Base-by-base conservation (phyloP, 495 filamentous ascomycete genomes). In the Pseudotulostoma volvatum region DNA sequence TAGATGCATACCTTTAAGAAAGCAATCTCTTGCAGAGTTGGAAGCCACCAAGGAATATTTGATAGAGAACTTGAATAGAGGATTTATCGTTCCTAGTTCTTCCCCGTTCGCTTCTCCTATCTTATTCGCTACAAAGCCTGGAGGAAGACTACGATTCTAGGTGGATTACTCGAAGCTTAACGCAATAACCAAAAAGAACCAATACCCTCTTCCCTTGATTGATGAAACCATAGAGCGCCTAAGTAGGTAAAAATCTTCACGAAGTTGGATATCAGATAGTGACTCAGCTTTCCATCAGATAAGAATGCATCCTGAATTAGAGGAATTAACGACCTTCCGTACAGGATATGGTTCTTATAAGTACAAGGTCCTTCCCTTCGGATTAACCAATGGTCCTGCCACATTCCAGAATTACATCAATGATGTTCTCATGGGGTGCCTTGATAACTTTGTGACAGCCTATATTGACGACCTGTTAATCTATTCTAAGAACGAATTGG, bases 141-240 rank as follows among this genome's bases (percentile, higher is more conserved):
- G 51, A 14, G 53, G 56, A 4, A 42, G 42, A 0, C 30, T 69
- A 0, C 36, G 52, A 0, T 44, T 76, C 28, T 73, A 54, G 51
- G 45, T 70, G 0, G 54, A 73, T 34, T 73, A 66, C 36, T 39
- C 48, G 3, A 47, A 44, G 4, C 36, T 71, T 0, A 74, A 74
- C 39, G 34, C 18, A 0, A 37, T 69, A 0, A 71, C 53, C 0
- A 46, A 42, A 2, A 66, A 65, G 40, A 56, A 74, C 28, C 20
- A 45, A 1, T 67, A 70, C 34, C 57, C 60, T 0, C 33, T 73
- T 0, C 65, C 61, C 0, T 32, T 68, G 7, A 67, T 71, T 16
- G 33, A 64, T n/a, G 55, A 74, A 36, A 51, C 53, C 0, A 31
- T 71, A 2, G 18, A 46, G 13, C 17, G 43, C 0, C 17, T 73